Percentiles rank a stretch among this genome's conserved stretches.
Evolutionary conservation across 345 rosid species (phyloP).

Genomic region (Rhodomyrtus tomentosa): DNA sequence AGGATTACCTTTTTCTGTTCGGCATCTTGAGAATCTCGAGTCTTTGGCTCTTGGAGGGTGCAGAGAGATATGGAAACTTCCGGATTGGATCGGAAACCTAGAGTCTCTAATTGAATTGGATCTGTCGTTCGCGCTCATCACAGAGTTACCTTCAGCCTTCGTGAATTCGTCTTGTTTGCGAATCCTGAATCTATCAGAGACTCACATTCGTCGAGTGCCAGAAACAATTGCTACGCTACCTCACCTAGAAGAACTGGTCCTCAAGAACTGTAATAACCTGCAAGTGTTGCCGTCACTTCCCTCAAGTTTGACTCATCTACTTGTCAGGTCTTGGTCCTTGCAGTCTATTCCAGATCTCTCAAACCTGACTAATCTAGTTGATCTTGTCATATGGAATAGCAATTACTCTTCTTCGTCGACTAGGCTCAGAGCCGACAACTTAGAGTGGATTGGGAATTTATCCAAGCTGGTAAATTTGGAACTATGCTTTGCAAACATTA

Average conservation of each 20-base stretch:
- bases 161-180: not conserved
- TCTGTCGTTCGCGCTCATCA: not conserved
- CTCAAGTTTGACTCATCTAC: not conserved
- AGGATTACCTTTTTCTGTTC: not conserved
- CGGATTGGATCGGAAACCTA: not conserved
- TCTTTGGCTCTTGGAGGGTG: not conserved
- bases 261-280: not conserved
- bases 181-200: not conserved
- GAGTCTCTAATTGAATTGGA: not conserved
- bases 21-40: not conserved
- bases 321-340: not conserved
- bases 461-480: not conserved
- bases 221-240: not conserved
- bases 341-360: not conserved
- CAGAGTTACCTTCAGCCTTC: not conserved
- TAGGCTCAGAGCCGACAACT: not conserved
- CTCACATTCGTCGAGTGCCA: not conserved
- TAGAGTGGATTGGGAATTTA: not conserved
- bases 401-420: fast-evolving
- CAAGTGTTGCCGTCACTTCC: not conserved
- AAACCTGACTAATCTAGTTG: not conserved
- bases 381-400: not conserved
- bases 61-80: not conserved
- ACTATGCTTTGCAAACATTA: not conserved
- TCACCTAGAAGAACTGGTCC: not conserved